A percentile compares a stretch with the other conserved stretches of the same genome.
Conservation (phyloP, 2,329 filamentous ascomycete genomes). For the Aspergillus ustus region DNA sequence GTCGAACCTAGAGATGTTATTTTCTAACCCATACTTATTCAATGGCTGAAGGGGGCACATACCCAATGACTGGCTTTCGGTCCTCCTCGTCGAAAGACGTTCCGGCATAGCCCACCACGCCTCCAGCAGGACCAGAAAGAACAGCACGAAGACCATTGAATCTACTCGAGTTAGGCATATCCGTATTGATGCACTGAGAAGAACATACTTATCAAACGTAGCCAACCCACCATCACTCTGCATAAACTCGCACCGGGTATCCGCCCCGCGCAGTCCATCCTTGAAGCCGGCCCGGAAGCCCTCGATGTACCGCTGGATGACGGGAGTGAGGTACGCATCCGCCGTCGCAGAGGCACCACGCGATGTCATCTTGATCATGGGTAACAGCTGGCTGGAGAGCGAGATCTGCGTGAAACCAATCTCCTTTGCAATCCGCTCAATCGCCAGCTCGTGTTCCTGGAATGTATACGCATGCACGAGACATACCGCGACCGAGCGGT, state of each 20-base stretch:
- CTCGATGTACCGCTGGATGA: constrained; percentile 74
- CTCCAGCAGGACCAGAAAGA: constrained; percentile 87
- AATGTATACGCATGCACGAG: background rate
- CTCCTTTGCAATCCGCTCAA: background rate
- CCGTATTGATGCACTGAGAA: no score
- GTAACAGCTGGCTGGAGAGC: constrained; percentile 64
- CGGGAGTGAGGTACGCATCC: constrained; percentile 78
- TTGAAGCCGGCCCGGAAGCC: constrained; percentile 68
- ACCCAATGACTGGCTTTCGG: constrained; percentile 85
- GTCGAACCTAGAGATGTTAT: constrained; percentile 63
- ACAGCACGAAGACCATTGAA: constrained; percentile 90
- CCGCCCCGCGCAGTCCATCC: constrained; percentile 75
- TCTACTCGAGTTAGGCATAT: no score
- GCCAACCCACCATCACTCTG: constrained; percentile 74
- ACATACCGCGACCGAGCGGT: background rate
- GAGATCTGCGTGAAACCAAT: no score
- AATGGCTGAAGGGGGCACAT: constrained; percentile 58
- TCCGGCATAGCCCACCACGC: constrained; percentile 91
- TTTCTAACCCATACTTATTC: no score
- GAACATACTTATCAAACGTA: no score
- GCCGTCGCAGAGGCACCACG: constrained; percentile 77
- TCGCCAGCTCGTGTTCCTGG: background rate
- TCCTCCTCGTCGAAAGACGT: constrained; percentile 86
- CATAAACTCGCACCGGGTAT: constrained; percentile 88
- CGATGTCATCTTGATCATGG: constrained; percentile 82